Conservation (phyloP, 257 asterid species). For the Solanum sejunctum region DNA sequence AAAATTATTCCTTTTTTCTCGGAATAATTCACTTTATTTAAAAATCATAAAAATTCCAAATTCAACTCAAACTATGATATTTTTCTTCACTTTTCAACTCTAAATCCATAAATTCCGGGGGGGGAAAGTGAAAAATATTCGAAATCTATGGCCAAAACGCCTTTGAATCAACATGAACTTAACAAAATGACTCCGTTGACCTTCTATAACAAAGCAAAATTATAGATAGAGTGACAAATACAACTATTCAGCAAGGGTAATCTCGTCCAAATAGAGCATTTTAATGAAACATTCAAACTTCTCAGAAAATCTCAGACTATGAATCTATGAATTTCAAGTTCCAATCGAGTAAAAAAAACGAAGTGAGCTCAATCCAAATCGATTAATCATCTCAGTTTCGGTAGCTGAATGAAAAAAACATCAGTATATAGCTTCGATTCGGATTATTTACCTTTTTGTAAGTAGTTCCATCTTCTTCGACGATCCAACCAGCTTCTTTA, state of each 20-base stretch:
- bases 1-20: not conserved
- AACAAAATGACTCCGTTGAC: not conserved
- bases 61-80: not conserved
- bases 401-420: not conserved
- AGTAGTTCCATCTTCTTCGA: slow-evolving; percentile 88
- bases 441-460: slow-evolving; percentile 48
- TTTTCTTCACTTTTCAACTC: not conserved
- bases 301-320: not conserved
- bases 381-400: not conserved
- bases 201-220: not conserved
- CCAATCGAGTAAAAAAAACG: not conserved
- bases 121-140: not conserved
- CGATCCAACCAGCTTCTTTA: slow-evolving; percentile 93
- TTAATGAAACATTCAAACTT: not conserved
- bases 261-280: not conserved
- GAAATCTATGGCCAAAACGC: not conserved
- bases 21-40: not conserved
- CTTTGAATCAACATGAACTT: not conserved
- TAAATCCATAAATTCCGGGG: not conserved
- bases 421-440: not conserved
- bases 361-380: not conserved
- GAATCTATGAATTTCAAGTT: not conserved
- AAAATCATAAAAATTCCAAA: not conserved
- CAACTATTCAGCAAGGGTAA: not conserved
- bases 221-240: not conserved